Percentiles rank a stretch among this genome's conserved stretches.
These are phyloP conservation scores for Hemileccinum rubropunctum DNA, from an alignment of 768 basidiomycete species.

Conservation along the genomic window DNA sequence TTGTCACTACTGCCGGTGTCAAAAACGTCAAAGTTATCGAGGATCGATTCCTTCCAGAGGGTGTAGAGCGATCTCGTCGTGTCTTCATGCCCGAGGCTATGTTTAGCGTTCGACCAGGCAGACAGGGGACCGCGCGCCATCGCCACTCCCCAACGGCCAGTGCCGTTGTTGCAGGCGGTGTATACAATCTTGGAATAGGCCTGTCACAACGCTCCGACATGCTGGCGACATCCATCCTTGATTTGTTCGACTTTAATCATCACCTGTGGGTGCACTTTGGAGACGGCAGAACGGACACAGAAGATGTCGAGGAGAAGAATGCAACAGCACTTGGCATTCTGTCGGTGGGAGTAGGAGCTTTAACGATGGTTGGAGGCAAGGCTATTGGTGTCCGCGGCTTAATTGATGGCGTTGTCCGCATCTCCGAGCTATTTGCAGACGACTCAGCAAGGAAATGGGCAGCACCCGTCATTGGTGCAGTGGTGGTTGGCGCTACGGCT, in stretches of 20 bases:
- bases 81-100: slow-evolving; percentile 98
- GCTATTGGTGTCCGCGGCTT: slow-evolving; percentile 71
- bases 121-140: slow-evolving; percentile 37
- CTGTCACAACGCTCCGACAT: slow-evolving; percentile 76
- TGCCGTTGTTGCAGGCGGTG: slow-evolving; percentile 71
- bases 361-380: slow-evolving; percentile 88
- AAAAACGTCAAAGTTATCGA: slow-evolving; percentile 64
- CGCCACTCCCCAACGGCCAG: slow-evolving; percentile 35
- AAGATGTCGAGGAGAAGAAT: slow-evolving; percentile 38
- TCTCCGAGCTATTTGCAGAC: slow-evolving; percentile 78
- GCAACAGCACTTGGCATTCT: slow-evolving; percentile 67
- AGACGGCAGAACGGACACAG: slow-evolving; percentile 35
- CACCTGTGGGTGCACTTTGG: slow-evolving; percentile 73
- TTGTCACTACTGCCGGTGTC: slow-evolving; percentile 63
- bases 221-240: slow-evolving; percentile 75
- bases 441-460: slow-evolving; percentile 83
- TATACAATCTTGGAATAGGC: slow-evolving; percentile 78
- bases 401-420: slow-evolving; percentile 72
- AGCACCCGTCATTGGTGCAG: slow-evolving; percentile 78
- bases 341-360: slow-evolving; percentile 76
- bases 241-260: slow-evolving; percentile 84
- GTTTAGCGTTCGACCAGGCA: slow-evolving; percentile 65
- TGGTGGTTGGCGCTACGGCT: slow-evolving; percentile 66
- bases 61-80: slow-evolving; percentile 75
- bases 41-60: slow-evolving; percentile 73